Conservation (phyloP, 305 asterid species). For the Solanum aculeatissimum region DNA sequence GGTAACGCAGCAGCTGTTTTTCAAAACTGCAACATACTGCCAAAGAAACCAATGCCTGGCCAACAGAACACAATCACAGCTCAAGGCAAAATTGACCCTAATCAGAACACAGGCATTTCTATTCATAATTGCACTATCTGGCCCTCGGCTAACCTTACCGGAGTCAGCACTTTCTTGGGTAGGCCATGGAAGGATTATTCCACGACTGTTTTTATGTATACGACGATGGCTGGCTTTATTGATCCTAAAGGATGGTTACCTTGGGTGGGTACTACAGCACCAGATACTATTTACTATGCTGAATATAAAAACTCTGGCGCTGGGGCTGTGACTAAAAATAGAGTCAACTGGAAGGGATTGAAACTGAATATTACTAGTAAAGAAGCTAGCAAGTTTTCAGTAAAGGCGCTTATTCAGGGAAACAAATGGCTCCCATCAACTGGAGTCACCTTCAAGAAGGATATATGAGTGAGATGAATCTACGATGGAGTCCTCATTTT, state of each 20-base stretch:
- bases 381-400: constrained; percentile 16
- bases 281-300: constrained; percentile 15
- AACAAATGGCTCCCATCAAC: constrained; percentile 16
- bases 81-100: constrained; percentile 6
- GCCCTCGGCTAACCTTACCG: constrained; percentile 7
- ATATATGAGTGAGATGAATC: background rate
- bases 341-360: constrained; percentile 26
- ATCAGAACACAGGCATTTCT: constrained; percentile 5
- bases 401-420: constrained; percentile 11
- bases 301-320: constrained; percentile 23
- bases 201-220: constrained; percentile 8
- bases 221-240: constrained; percentile 6
- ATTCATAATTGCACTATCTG: constrained; percentile 10
- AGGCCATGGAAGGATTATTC: constrained; percentile 18
- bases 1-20: constrained; percentile 22
- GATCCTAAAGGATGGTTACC: constrained; percentile 26
- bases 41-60: constrained; percentile 14
- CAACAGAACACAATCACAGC: constrained; percentile 20
- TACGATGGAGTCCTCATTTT: background rate
- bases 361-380: background rate
- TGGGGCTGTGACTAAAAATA: constrained; percentile 7
- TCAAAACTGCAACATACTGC: constrained; percentile 17
- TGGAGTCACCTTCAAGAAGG: constrained; percentile 10
- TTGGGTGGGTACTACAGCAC: constrained; percentile 12
- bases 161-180: constrained; percentile 13